Evolutionary conservation across 805 yeast species (phyloP), one percentile per base, ranked within the genome.

Genomic region (Candida argentea): DNA sequence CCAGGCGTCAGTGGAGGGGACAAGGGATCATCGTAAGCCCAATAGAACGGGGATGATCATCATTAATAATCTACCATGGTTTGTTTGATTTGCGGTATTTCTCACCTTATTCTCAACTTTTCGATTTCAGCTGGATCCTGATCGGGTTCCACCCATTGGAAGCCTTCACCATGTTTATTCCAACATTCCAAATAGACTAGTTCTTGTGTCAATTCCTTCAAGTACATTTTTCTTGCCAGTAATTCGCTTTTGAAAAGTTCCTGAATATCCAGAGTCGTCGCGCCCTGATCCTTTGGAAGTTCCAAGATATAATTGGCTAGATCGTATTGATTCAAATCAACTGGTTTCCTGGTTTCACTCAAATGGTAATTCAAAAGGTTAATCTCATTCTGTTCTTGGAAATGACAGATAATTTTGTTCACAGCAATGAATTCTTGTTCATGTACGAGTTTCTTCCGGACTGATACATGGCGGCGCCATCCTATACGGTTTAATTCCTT

Each of bases 141-240:
- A 32, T 61, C 67, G 4, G 67, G 66, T 32, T 61, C 67, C 3
- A 53, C 63, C 67, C 67, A 61, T 24, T 43, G 52, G 29, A 50
- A 61, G 24, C 39, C 39, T 13, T 53, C 61, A 15, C 61, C 63
- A 14, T 52, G 53, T 23, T 46, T 47, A 11, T 44, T 26, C 63
- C 64, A 61, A 25, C 46, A 60, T 21, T 59, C 62, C 19, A 60
- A 32, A 29, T 57, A 55, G 27, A 47, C 39, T 14, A 46, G 31
- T 31, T 61, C 67, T 30, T 58, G 58, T 3, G 48, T 49, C 14
- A 57, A 33, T 20, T 54, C 43, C 21, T 59, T 60, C 9, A 63
- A 50, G 4, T 50, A 56, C 48, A 65, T 53, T 26, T 49, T 44
- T 24, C 64, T 31, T 19, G 33, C 31, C 14, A 31, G 38, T n/a